phyloP scores from a whole-genome alignment of 768 basidiomycete species.

The Clathrus columnatus region DNA sequence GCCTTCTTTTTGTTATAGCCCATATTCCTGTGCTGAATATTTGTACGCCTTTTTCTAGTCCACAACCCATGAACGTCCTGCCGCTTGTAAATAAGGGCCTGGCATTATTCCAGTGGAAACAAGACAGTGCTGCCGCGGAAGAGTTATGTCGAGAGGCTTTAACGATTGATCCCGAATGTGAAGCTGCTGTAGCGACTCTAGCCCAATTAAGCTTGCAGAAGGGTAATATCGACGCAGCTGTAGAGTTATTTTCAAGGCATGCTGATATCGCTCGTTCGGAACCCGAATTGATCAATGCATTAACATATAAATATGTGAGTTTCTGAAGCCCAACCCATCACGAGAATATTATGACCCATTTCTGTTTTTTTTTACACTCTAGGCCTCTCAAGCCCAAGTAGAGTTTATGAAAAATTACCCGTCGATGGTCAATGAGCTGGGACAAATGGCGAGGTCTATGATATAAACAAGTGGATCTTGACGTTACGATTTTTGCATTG shows the following conservation, averaged over 20 bases:
- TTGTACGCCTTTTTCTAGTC: slow-evolving; percentile 15
- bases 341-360: slow-evolving; percentile 1
- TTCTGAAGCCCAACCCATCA: not conserved
- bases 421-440: slow-evolving; percentile 47
- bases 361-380: slow-evolving; percentile 10
- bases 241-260: slow-evolving; percentile 79
- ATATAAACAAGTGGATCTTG: slow-evolving; percentile 1
- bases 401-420: slow-evolving; percentile 82
- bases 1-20: slow-evolving; percentile 15
- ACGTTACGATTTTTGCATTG: too few relatives aligned
- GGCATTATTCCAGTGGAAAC: slow-evolving; percentile 91
- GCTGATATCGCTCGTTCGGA: slow-evolving; percentile 84
- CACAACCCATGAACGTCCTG: slow-evolving; percentile 68
- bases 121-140: slow-evolving; percentile 78
- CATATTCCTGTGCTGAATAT: not conserved
- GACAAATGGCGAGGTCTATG: slow-evolving; percentile 24
- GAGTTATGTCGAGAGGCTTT: slow-evolving; percentile 83
- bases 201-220: slow-evolving; percentile 91
- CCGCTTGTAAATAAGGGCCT: slow-evolving; percentile 98
- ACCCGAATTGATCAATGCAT: slow-evolving; percentile 69
- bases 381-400: slow-evolving; percentile 78
- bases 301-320: slow-evolving; percentile 74
- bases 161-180: slow-evolving; percentile 83
- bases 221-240: slow-evolving; percentile 76
- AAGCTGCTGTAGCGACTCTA: slow-evolving; percentile 91